A percentile compares a stretch with the other conserved stretches of the same genome.
These are phyloP conservation scores for Raphanus hybrid DNA, from an alignment of 441 rosid species.

Conservation along the genomic window DNA sequence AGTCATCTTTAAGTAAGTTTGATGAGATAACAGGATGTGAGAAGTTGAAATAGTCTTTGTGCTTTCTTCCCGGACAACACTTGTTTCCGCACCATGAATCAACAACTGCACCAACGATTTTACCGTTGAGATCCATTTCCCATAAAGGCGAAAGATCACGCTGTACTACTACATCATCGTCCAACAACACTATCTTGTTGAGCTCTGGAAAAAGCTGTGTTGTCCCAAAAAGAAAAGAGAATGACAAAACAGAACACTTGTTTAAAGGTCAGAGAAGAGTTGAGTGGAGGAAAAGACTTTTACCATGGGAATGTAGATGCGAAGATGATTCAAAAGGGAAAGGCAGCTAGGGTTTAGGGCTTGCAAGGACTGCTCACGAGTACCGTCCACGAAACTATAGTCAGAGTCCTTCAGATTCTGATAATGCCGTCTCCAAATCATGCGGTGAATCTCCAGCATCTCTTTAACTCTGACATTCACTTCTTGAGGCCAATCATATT, in stretches of 20 bases:
- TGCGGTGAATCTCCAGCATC: slow-evolving; percentile 71
- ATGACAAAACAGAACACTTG: slow-evolving; percentile 23
- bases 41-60: slow-evolving; percentile 82
- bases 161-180: slow-evolving; percentile 89
- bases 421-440: slow-evolving; percentile 67
- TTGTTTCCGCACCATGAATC: slow-evolving; percentile 77
- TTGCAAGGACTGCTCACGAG: slow-evolving; percentile 52
- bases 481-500: slow-evolving; percentile 86
- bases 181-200: slow-evolving; percentile 87
- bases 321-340: slow-evolving; percentile 81
- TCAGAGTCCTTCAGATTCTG: slow-evolving; percentile 61
- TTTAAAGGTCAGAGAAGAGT: slow-evolving; percentile 33
- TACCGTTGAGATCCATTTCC: slow-evolving; percentile 76
- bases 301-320: slow-evolving; percentile 86
- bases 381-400: slow-evolving; percentile 47
- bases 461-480: slow-evolving; percentile 73
- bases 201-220: slow-evolving; percentile 94
- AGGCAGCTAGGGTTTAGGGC: slow-evolving; percentile 68
- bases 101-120: slow-evolving; percentile 79
- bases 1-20: slow-evolving; percentile 57
- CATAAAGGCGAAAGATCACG: slow-evolving; percentile 83
- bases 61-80: slow-evolving; percentile 84
- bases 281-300: slow-evolving; percentile 25
- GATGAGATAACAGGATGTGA: slow-evolving; percentile 73
- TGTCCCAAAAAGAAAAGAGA: slow-evolving; percentile 45